These are phyloP conservation scores for Wilcoxina mikolae DNA, from an alignment of 495 filamentous ascomycete species.

Conservation along the genomic window DNA sequence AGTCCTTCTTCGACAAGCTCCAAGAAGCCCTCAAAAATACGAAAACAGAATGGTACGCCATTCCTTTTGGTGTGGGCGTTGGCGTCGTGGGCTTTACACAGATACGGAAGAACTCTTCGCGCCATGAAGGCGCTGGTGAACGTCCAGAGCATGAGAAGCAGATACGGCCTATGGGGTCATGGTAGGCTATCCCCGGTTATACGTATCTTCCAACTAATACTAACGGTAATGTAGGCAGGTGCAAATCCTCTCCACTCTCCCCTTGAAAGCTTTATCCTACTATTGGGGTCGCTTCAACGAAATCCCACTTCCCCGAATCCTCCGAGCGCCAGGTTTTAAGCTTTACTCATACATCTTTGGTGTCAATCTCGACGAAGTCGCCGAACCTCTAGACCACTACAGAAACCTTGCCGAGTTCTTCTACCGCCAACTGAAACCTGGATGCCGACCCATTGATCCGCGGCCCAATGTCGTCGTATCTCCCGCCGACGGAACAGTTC, in stretches of 20 bases:
- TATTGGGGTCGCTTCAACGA: conserved; percentile 96
- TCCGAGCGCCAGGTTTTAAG: conserved; percentile 87
- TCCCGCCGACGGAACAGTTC: conserved; percentile 74
- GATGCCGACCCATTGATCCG: conserved; percentile 70
- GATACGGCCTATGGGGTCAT: conserved; percentile 74
- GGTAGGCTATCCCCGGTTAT: conserved; percentile 36
- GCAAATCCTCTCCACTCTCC: conserved; percentile 88
- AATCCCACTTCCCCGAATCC: conserved; percentile 71
- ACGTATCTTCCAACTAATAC: background rate
- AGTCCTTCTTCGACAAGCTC: conserved; percentile 48
- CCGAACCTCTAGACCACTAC: conserved; percentile 78
- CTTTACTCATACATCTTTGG: conserved; percentile 87
- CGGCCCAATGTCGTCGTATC: conserved; percentile 65
- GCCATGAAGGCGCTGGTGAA: conserved; percentile 12
- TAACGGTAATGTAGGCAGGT: conserved; percentile 49
- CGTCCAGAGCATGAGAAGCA: conserved; percentile 39
- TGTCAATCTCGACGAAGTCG: conserved; percentile 71
- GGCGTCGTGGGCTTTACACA: conserved; percentile 72
- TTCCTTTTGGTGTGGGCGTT: conserved; percentile 79
- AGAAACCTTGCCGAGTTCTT: conserved; percentile 94
- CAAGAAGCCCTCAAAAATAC: conserved; percentile 53
- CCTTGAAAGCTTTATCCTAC: conserved; percentile 82
- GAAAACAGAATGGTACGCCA: conserved; percentile 88
- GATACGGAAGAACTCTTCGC: conserved; percentile 47
- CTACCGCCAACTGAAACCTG: conserved; percentile 84